A percentile compares a stretch with the other conserved stretches of the same genome.
phyloP scores from a whole-genome alignment of 805 yeast genomes.

The Wickerhamomyces kurtzmanii region DNA sequence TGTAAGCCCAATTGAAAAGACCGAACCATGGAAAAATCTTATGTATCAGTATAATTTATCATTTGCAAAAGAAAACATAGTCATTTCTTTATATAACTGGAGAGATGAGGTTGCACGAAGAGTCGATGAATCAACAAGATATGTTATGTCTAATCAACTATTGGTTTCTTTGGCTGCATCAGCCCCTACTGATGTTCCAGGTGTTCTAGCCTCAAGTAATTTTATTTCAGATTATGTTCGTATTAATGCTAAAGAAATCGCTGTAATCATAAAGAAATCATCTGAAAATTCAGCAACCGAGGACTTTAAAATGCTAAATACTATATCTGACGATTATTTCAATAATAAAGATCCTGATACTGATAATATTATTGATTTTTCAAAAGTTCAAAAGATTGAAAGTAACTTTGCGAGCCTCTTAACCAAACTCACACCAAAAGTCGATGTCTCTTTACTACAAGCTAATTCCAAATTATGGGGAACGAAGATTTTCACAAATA shows the following conservation, averaged over 20 bases:
- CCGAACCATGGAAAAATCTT: slow-evolving; percentile 59
- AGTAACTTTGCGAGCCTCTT: neutral
- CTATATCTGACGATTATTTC: slow-evolving; percentile 9
- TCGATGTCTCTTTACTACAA: neutral
- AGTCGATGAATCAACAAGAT: slow-evolving; percentile 79
- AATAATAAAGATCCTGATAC: slow-evolving; percentile 1
- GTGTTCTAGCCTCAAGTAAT: slow-evolving; percentile 37
- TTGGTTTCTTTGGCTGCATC: slow-evolving; percentile 50
- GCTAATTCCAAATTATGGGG: neutral
- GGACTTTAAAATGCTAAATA: slow-evolving; percentile 27
- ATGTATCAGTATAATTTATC: slow-evolving; percentile 60
- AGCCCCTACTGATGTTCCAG: slow-evolving; percentile 48
- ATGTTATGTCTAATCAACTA: slow-evolving; percentile 73
- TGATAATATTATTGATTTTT: slow-evolving; percentile 14
- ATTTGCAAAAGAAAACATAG: slow-evolving; percentile 37
- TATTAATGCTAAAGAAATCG: slow-evolving; percentile 43
- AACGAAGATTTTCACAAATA: neutral
- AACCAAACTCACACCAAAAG: neutral
- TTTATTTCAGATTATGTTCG: slow-evolving; percentile 48
- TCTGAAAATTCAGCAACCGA: slow-evolving; percentile 17
- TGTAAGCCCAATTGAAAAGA: slow-evolving; percentile 40
- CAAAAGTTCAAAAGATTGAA: slow-evolving; percentile 4
- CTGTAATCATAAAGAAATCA: slow-evolving; percentile 37
- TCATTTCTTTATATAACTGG: slow-evolving; percentile 67
- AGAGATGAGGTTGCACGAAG: slow-evolving; percentile 68